Evolutionary conservation across 306 rosid species (phyloP), one percentile per base, ranked within the genome.

Genomic region (Begonia masoniana): DNA sequence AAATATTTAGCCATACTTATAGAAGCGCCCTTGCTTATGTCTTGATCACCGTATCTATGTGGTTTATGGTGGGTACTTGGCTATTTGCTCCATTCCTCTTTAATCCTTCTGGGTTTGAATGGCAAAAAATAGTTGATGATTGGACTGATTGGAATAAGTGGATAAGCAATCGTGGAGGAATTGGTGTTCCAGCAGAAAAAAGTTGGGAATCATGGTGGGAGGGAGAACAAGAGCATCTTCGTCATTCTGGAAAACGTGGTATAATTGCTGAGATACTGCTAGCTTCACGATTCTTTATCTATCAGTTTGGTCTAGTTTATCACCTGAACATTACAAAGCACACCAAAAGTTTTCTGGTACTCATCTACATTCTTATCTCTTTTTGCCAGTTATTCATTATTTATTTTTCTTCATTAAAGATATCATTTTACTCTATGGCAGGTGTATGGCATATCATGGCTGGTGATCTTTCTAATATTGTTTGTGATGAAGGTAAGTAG

Each of bases 131-230:
- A 50, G 92, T 91, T 26, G 97, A 91, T 42, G 97, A 91, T 71
- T 91, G 97, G 97, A 91, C 94, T 15, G 97, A 91, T 76, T 91
- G 97, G 97, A 83, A 83, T 70, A 91, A 91, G 76, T 91, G 97
- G 97, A 81, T 85, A 39, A 83, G 96, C 78, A 83, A 85, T 55
- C 74, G 77, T 10, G 96, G 97, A 2, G 96, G 97, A 57, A 91
- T 91, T 45, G 97, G 97, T 66, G 96, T 91, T 64, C 88, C 79
- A 0, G 71, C 94, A 12, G 95, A 81, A 71, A 91, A 91, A 71
- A 91, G 97, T 70, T 91, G 96, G 97, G 96, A 91, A 64, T 91
- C 97, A 35, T 91, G 97, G 97, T 91, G 97, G 97, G 97, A 91
- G 68, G 94, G 81, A 75, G 96, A 86, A 68, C 99, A 83, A 64